Percentiles rank a stretch among this genome's conserved stretches.
These are phyloP conservation scores for Fusarium pininemorale DNA, from an alignment of 2,329 filamentous ascomycete genomes.

Conservation along the genomic window DNA sequence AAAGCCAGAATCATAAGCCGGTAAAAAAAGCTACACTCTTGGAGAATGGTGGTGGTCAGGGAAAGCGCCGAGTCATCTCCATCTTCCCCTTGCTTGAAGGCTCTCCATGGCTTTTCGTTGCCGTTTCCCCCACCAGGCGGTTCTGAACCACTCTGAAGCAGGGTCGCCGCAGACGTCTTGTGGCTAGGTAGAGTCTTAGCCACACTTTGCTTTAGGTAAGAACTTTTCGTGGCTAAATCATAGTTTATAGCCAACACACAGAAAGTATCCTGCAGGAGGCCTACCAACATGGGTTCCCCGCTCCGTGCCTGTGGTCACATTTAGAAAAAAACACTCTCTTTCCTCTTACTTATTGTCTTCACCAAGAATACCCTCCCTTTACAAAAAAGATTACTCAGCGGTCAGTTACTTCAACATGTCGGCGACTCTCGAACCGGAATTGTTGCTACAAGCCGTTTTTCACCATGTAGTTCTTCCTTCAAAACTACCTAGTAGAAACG, in stretches of 20 bases:
- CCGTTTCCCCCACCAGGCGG: too few species aligned
- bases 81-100: too few species aligned
- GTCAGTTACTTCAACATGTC: background rate
- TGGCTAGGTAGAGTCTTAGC: background rate
- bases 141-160: too few species aligned
- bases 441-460: conserved; percentile 11
- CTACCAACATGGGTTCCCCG: background rate
- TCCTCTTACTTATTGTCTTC: accelerated
- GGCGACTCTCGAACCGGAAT: too few species aligned
- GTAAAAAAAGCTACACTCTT: too few species aligned
- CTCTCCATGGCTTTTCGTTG: too few species aligned
- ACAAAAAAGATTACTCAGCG: accelerated
- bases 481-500: conserved; percentile 15
- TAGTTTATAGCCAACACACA: background rate
- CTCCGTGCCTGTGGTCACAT: background rate
- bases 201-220: background rate
- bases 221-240: accelerated
- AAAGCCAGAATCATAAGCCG: too few species aligned
- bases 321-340: background rate
- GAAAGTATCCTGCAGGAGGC: background rate
- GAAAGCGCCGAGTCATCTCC: too few species aligned
- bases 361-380: accelerated
- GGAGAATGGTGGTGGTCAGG: too few species aligned
- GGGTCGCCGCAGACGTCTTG: too few species aligned
- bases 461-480: conserved; percentile 40